Base-by-base conservation (phyloP, 2,329 filamentous ascomycete species). In the Botrytis paeoniae region DNA sequence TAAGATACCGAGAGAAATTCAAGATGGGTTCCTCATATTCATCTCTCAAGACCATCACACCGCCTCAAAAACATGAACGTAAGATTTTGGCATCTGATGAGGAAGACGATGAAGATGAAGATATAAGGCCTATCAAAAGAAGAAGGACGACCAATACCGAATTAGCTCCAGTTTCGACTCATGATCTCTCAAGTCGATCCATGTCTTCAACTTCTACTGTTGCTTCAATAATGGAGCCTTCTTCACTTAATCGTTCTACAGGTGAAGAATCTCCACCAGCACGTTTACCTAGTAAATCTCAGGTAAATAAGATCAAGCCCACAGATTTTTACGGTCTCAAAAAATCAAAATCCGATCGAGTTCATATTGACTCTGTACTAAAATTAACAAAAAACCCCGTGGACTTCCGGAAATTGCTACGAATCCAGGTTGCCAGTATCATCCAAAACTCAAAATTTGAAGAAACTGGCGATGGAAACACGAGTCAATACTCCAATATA, bases 91-190 rank as follows among this genome's bases (percentile, higher is more conserved):
- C 51, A 57, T 66, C 72, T 35, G 73, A 75, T n/a, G 75, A 77
- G 37, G 77, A 79, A 9, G 75, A 77, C 35, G 77, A 78, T 3
- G 76, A 79, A 39, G 75, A 77, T 35, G 77, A 79, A n/a, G 73
- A 77, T 12, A 62, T 45, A 20, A 69, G 75, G 57, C 77, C 77
- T 22, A 61, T 75, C 41, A 80, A 80, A 71, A 75, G 78, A 54
- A 76, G 78, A 22, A 78, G 71, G 60, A 73, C 72, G 4, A 57
- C 45, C 48, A 59, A n/a, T 20, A 43, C 29, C 37, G 25, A 70
- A 37, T 39, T 22, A 39, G 35, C 32, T 16, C 22, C 68, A 16
- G 25, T 20, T 25, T 41, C 32, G 16, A 25, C 39, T 32, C 64
- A 54, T 54, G 35, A 66, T 22, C n/a, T 25, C 39, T 66, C 64